phyloP scores from a whole-genome alignment of 805 yeast genomes.

The Torulaspora maleeae region DNA sequence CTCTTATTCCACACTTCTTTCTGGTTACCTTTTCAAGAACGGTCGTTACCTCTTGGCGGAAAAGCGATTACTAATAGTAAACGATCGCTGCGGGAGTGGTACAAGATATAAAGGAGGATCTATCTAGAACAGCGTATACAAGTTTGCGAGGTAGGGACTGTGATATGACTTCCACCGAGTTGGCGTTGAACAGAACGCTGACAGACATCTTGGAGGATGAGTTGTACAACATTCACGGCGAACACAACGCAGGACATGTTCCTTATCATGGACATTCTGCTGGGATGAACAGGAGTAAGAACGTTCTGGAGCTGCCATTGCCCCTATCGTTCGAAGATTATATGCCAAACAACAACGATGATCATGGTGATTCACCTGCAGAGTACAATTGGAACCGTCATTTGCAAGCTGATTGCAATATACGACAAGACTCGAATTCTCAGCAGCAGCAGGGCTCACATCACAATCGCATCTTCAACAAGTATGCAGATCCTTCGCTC shows the following conservation, averaged over 20 bases:
- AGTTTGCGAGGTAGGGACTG: not conserved
- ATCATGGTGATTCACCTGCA: not conserved
- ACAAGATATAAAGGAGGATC: not conserved
- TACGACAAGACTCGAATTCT: not conserved
- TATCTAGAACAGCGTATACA: no score
- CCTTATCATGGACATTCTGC: constrained; percentile 9
- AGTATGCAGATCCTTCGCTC: constrained; percentile 35
- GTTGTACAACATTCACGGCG: constrained; percentile 22
- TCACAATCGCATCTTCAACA: constrained; percentile 23
- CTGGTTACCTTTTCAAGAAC: not conserved
- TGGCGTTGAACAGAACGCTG: constrained; percentile 27
- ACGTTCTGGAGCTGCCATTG: constrained; percentile 10
- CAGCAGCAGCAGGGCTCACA: constrained; percentile 4
- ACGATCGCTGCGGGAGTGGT: not conserved
- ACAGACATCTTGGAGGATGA: constrained; percentile 37
- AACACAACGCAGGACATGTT: not conserved
- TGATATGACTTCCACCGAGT: constrained; percentile 17
- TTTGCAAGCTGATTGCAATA: constrained; percentile 1
- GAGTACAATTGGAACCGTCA: constrained; percentile 4
- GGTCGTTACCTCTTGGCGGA: not conserved
- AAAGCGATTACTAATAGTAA: constrained; percentile 8
- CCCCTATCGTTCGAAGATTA: constrained; percentile 12
- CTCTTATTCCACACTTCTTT: not conserved
- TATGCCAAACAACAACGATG: constrained; percentile 5
- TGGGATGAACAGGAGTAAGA: constrained; percentile 4